Conservation (phyloP, 805 yeast species). For the Metschnikowia santaceciliae region DNA sequence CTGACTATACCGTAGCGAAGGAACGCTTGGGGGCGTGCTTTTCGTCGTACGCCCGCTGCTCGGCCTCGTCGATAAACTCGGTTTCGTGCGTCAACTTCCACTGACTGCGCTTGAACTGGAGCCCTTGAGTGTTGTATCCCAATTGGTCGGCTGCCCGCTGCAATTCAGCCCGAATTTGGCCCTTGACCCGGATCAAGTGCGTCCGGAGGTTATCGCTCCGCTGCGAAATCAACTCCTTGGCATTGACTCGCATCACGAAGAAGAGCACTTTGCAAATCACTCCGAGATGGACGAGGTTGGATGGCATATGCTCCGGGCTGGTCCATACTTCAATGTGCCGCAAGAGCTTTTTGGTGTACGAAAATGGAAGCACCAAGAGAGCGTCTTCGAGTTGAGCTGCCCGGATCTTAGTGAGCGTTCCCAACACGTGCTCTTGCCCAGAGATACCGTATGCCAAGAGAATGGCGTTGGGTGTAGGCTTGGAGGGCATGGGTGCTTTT, state of each 20-base stretch:
- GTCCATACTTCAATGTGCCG: conserved; percentile 77
- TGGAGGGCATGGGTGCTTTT: conserved; percentile 46
- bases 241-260: conserved; percentile 68
- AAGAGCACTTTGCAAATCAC: conserved; percentile 71
- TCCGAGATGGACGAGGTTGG: conserved; percentile 51
- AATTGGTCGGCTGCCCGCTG: conserved; percentile 51
- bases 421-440: conserved; percentile 78
- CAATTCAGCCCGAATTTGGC: conserved; percentile 56
- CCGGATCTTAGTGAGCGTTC: conserved; percentile 63
- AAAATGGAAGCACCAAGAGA: conserved; percentile 82
- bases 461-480: conserved; percentile 68
- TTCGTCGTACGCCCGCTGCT: conserved; percentile 50
- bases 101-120: conserved; percentile 66
- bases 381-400: conserved; percentile 92
- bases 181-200: conserved; percentile 61
- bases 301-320: conserved; percentile 32
- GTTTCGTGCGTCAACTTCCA: conserved; percentile 76
- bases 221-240: conserved; percentile 72
- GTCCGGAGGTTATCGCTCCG: conserved; percentile 59
- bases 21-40: conserved; percentile 66
- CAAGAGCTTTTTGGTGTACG: conserved; percentile 68
- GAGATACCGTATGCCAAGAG: conserved; percentile 64
- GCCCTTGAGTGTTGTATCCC: conserved; percentile 83
- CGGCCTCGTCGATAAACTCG: conserved; percentile 68
- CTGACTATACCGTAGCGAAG: conserved; percentile 47